Evolutionary conservation across 2,329 filamentous ascomycete genomes (phyloP), one percentile per base, ranked within the genome.

Genomic region (Arthrobotrys megalospora): DNA sequence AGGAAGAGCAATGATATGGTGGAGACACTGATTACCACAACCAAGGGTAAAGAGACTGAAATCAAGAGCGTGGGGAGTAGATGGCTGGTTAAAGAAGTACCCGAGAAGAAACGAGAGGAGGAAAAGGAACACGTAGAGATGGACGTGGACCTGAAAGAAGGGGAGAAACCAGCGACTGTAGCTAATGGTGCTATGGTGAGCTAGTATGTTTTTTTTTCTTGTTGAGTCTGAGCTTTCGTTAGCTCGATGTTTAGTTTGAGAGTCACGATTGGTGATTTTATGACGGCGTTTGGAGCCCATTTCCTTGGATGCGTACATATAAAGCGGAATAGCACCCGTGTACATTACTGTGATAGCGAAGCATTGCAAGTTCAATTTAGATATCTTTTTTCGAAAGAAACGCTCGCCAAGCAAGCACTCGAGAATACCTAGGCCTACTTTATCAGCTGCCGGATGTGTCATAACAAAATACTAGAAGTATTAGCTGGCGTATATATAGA

Each of bases 1-100:
- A 71, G 67, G 50, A 78, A 43, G 62, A 63, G 38, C 43, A 78
- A 72, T 36, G 75, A 78, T 5, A 1, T 47, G 19, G 63, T 66
- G 12, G 52, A 62, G 16, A 65, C 7, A 1, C 32, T 60, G 4
- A 36, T 72, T 19, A 55, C 50, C 1, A 68, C 75, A 2, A 32
- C 32, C 3, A 48, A 67, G 52, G 66, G 43, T 47, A 58, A 60
- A 32, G 65, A 50, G 10, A 32, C 43, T n/a, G 41, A 10, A 14
- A 41, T 69, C n/a, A 48, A 19, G 21, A 55, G 55, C 41, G 16
- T 47, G 16, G 67, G 62, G 34, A 55, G 50, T 3, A 41, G 52
- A 11, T 78, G 75, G 75, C 52, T 78, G 24, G 52, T 58, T 19
- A 78, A 72, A 38, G 53, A 48, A 6, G 63, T 36, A 0, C 12